phyloP scores from a whole-genome alignment of 23 red algal species.

The Agarophyton chilense region DNA sequence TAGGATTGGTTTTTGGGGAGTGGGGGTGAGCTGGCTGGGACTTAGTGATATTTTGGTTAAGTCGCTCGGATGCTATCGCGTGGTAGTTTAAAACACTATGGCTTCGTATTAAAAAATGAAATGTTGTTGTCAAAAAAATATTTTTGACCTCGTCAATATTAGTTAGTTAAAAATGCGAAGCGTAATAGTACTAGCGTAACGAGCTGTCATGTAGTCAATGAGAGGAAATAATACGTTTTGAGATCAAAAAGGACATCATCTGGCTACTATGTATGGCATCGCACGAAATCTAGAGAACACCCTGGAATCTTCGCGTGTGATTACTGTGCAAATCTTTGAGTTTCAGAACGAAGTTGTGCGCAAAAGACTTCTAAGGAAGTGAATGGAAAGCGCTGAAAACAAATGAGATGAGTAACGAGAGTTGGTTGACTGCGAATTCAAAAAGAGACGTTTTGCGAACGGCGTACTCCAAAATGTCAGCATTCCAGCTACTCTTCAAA shows the following conservation, averaged over 20 bases:
- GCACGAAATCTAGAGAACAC: conserved; percentile 60
- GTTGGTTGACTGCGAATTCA: conserved; percentile 93
- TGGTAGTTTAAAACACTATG: no score
- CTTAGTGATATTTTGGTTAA: no score
- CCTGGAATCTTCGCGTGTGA: conserved; percentile 79
- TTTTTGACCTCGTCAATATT: no score
- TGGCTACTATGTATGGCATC: conserved; percentile 84
- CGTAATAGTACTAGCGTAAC: no score
- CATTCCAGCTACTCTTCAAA: conserved; percentile 89
- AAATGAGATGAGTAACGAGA: conserved; percentile 55
- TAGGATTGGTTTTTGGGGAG: no score
- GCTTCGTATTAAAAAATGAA: no score
- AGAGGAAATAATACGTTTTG: conserved; percentile 74
- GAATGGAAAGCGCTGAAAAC: conserved; percentile 54
- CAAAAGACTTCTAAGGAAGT: conserved; percentile 57
- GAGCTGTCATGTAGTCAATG: no score
- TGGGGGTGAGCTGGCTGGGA: no score
- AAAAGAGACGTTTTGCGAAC: conserved; percentile 72
- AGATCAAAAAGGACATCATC: conserved; percentile 72
- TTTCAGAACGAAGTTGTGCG: conserved; percentile 44
- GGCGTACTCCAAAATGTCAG: conserved; percentile 90
- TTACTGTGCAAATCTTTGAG: conserved; percentile 87
- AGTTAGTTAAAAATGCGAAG: no score
- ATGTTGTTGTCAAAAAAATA: no score
- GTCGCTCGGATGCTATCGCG: no score